Conservation (phyloP, 108 stramenopile species). For the Cylindrotheca fusiformis region DNA sequence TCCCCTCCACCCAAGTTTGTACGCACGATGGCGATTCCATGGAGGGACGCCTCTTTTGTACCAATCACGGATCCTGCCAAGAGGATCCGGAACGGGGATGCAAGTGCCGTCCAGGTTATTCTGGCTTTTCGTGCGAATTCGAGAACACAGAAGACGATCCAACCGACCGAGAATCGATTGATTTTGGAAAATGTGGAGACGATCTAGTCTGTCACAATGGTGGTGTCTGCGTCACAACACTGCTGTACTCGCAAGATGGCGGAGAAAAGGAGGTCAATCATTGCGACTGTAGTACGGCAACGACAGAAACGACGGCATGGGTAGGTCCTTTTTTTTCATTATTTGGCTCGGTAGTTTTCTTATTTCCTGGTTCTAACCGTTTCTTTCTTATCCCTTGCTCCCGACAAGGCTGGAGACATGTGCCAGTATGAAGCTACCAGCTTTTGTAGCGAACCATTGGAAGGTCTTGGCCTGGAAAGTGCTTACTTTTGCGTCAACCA, state of each 20-base stretch:
- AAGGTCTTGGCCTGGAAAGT: conserved; percentile 7
- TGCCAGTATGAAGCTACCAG: conserved; percentile 30
- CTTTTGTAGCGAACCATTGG: conserved; percentile 16
- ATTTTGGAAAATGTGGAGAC: conserved; percentile 19
- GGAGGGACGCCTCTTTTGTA: conserved; percentile 16
- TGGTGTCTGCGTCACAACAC: conserved; percentile 8
- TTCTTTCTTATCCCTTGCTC: no score
- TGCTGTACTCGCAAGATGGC: background rate
- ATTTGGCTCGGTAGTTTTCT: no score
- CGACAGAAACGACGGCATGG: background rate
- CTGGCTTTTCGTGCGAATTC: conserved; percentile 38
- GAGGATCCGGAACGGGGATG: conserved; percentile 13
- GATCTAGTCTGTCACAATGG: conserved; percentile 27
- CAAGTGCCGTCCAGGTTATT: conserved; percentile 35
- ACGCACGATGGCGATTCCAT: conserved; percentile 4
- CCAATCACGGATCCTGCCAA: conserved; percentile 27
- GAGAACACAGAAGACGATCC: conserved; percentile 10
- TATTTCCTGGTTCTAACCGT: no score
- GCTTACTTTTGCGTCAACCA: conserved; percentile 25
- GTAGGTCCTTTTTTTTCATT: no score
- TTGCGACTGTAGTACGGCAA: conserved; percentile 30
- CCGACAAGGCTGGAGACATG: conserved; percentile 14
- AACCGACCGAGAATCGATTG: background rate
- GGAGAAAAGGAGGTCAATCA: background rate
- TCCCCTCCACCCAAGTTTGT: conserved; percentile 27